Conservation (phyloP, 2,329 filamentous ascomycete genomes). For the Aureobasidium sp. region DNA sequence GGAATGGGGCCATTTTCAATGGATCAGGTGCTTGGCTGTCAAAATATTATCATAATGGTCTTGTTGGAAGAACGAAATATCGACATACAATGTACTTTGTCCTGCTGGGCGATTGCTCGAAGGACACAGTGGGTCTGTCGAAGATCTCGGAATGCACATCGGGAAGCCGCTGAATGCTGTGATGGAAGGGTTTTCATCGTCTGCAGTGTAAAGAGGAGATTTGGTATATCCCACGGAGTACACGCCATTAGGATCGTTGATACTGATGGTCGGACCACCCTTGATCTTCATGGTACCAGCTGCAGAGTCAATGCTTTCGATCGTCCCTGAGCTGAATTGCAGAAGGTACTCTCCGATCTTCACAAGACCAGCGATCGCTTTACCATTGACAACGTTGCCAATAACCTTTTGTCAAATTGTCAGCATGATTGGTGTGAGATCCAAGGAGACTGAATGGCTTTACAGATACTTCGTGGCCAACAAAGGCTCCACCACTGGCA, state of each 20-base stretch:
- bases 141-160: constrained; percentile 45
- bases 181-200: constrained; percentile 43
- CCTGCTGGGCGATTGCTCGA: constrained; percentile 31
- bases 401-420: constrained; percentile 24
- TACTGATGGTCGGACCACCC: constrained; percentile 27
- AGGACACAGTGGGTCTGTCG: constrained; percentile 32
- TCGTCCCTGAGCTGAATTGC: constrained; percentile 32
- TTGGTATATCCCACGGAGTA: constrained; percentile 27
- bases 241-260: constrained; percentile 22
- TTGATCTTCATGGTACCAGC: constrained; percentile 33
- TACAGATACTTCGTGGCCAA: constrained; percentile 25
- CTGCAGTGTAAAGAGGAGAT: constrained; percentile 39
- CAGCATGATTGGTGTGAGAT: constrained; percentile 14
- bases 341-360: constrained; percentile 32
- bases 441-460: neutral
- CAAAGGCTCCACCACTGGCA: constrained; percentile 19
- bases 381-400: constrained; percentile 34
- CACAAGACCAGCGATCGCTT: constrained; percentile 35
- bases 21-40: constrained; percentile 28
- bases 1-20: constrained; percentile 36
- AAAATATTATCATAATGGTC: neutral
- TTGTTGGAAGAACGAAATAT: too few species aligned
- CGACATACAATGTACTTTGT: constrained; percentile 23
- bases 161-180: constrained; percentile 39
- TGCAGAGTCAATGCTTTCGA: constrained; percentile 28